Base-by-base conservation (phyloP, 2,329 filamentous ascomycete species). In the Fusarium dimerum region DNA sequence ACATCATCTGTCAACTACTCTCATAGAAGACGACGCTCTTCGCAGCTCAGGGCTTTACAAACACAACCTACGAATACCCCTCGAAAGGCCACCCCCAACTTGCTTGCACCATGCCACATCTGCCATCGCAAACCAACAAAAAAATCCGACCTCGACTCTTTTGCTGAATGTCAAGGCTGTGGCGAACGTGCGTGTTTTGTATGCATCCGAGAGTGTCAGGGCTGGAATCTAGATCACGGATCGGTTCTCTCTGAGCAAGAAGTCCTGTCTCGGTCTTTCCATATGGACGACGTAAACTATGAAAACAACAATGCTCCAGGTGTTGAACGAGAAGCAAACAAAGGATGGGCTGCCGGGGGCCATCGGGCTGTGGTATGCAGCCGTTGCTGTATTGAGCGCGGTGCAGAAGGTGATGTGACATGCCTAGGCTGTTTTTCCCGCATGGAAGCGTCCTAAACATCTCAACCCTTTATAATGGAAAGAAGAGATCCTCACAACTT, bases 371-470 rank as follows among this genome's bases (percentile, higher is more conserved):
- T 82, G 60, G 74, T 89, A 3, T 90, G 87, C 66, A 88, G 86
- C 64, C 77, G 79, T 16, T 90, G 87, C 69, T 89, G 86, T 65
- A 78, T 88, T 3, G 87, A 90, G 66, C 77, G 76, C 20, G 86
- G 85, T 0, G 63, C 72, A 17, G 80, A 88, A 48, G 86, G 86
- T 26, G 85, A 89, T 44, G 79, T 88, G 6, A 80, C 84, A 52
- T 90, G 87, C 62, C 69, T 88, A 44, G 84, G 84, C 2, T 89
- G 87, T 58, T 72, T 86, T 40, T 74, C 74, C 10, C 66, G 71
- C 2, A 72, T 76, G 65, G 73, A 75, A 51, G 70, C 71, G 13
- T 63, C 69, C 9, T 66, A 49, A 60, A 40, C 20, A 26, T 39
- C 20, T 18, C 3, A 29, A 43, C 39, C 10, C 20, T 4, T 4